These are phyloP conservation scores for Botrytis galanthina DNA, from an alignment of 2,329 filamentous ascomycete genomes.

Conservation along the genomic window DNA sequence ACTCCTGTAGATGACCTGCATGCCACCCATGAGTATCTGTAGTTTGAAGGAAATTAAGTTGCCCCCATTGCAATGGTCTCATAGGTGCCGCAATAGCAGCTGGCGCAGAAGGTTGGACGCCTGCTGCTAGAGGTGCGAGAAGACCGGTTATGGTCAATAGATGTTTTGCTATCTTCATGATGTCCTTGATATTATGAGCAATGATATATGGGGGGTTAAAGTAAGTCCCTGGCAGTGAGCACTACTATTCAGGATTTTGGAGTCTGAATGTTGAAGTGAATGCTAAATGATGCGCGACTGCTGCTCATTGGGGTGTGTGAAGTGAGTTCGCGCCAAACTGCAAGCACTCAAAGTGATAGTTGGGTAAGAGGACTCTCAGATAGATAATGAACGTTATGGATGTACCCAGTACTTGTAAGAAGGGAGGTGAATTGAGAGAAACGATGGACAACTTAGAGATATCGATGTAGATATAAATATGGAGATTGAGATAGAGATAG, in stretches of 20 bases:
- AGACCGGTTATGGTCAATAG: slow-evolving; percentile 28
- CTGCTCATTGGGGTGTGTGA: not conserved
- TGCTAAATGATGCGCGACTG: not conserved
- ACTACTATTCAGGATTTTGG: not conserved
- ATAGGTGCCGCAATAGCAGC: slow-evolving; percentile 75
- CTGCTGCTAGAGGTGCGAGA: slow-evolving; percentile 35
- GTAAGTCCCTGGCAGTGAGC: not conserved
- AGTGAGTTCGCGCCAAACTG: not conserved
- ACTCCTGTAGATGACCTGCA: slow-evolving; percentile 89
- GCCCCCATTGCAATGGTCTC: slow-evolving; percentile 83
- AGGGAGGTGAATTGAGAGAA: not conserved
- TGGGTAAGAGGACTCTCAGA: not conserved
- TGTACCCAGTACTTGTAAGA: not conserved
- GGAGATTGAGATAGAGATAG: not conserved
- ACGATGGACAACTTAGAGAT: not conserved
- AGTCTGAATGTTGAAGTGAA: not conserved
- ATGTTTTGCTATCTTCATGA: slow-evolving; percentile 23
- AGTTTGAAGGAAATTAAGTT: slow-evolving; percentile 95
- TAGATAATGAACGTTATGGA: not conserved
- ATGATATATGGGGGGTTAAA: not conserved
- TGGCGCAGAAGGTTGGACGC: slow-evolving; percentile 77
- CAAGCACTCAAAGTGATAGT: not conserved
- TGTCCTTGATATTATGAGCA: not conserved
- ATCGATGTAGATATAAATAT: not conserved
- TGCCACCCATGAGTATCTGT: slow-evolving; percentile 97